phyloP scores from a whole-genome alignment of 176 grass and related monocot species.

The Saccharum officinarum region DNA sequence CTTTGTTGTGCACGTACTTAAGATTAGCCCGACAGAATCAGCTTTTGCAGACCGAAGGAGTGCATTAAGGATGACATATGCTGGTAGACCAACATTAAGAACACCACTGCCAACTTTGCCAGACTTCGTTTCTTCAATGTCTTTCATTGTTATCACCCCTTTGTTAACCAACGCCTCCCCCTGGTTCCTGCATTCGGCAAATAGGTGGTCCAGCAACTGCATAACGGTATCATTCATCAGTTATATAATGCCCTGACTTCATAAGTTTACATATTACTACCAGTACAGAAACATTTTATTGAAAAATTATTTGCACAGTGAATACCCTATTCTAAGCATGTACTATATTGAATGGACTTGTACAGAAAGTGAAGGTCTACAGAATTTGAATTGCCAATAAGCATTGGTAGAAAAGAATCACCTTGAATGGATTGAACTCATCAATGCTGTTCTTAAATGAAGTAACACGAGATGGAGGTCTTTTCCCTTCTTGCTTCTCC shows the following conservation, averaged over 20 bases:
- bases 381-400: not conserved
- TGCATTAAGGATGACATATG: conserved; percentile 85
- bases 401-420: conserved; percentile 35
- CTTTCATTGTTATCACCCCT: conserved; percentile 69
- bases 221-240: conserved; percentile 22
- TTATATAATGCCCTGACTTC: conserved; percentile 14
- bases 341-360: not conserved
- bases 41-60: conserved; percentile 72
- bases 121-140: conserved; percentile 83
- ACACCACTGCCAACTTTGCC: conserved; percentile 68
- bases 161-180: conserved; percentile 72
- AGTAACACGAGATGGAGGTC: conserved; percentile 58
- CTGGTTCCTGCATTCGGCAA: conserved; percentile 65
- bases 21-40: conserved; percentile 62
- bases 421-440: conserved; percentile 91
- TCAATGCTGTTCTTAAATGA: conserved; percentile 87
- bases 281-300: no score
- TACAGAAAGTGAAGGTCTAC: not conserved
- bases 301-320: not conserved
- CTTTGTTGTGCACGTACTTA: conserved; percentile 57
- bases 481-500: conserved; percentile 70
- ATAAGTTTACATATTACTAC: not conserved
- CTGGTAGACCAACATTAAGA: conserved; percentile 83
- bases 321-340: conserved; percentile 17
- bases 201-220: conserved; percentile 84